Evolutionary conservation across 306 rosid species (phyloP), one percentile per base, ranked within the genome.

Genomic region (Carpinus viminea): DNA sequence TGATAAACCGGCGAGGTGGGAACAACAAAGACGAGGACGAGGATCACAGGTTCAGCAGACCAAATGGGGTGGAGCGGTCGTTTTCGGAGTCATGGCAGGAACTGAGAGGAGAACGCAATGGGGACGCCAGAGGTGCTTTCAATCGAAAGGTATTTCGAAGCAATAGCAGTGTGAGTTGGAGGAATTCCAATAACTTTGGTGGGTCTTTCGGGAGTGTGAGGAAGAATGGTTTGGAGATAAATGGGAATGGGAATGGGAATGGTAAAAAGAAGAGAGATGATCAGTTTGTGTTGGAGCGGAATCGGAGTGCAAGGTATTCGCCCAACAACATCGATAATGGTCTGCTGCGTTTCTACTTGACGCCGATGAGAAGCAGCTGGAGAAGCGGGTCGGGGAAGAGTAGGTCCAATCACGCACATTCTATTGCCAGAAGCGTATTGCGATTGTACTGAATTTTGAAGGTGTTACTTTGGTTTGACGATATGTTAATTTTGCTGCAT

Each of bases 161-260:
- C 79, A 92, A 91, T 68, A 92, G 97, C 84, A 91, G 98, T 69
- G 95, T 91, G 45, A 95, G 97, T 79, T 95, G 99, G 99, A 90
- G 99, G 76, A 95, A 87, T 76, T 89, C 88, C 0, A 89, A 75
- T 11, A 83, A 82, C 52, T 78, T 87, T 10, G 94, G 86, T 21
- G 94, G 87, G 59, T 70, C 86, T 4, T 78, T 94, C 74, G 88
- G 93, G 8, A 74, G 86, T 56, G 69, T 85, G 82, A 87, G 97
- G 89, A 92, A 87, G 90, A 89, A 86, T 82, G 89, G 83, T 53
- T 76, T 81, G 46, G 93, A 90, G 72, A 82, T 79, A 9, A 87
- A 83, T 72, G 89, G 88, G 43, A 75, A 76, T 73, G 90, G 93
- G 41, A 86, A 31, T 31, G 34, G 88, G 43, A 75, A 76, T 73